These are phyloP conservation scores for Fusarium sp. DNA, from an alignment of 2,329 filamentous ascomycete genomes.

Conservation along the genomic window DNA sequence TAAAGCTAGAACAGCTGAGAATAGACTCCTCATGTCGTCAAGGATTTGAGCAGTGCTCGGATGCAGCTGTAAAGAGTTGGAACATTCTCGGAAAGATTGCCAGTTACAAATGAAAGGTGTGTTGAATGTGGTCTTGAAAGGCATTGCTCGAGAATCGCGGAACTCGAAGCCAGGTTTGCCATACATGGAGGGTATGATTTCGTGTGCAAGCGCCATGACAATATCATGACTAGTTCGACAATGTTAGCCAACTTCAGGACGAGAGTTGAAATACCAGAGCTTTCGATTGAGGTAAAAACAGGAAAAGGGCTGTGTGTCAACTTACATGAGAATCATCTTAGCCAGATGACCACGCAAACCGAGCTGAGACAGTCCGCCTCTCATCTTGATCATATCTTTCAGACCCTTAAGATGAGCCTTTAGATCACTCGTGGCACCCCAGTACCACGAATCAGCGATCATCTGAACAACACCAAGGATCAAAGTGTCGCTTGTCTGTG, in stretches of 20 bases:
- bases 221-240: conserved; percentile 56
- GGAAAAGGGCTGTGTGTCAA: background rate
- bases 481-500: conserved; percentile 59
- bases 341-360: conserved; percentile 62
- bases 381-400: conserved; percentile 61
- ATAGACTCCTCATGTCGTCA: conserved; percentile 64
- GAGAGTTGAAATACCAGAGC: background rate
- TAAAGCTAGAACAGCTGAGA: conserved; percentile 59
- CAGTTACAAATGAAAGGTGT: conserved; percentile 61
- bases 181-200: conserved; percentile 59
- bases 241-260: conserved; percentile 27
- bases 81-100: conserved; percentile 59
- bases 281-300: background rate
- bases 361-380: conserved; percentile 61
- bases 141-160: conserved; percentile 54
- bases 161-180: conserved; percentile 59
- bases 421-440: conserved; percentile 62
- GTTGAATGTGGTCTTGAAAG: conserved; percentile 61
- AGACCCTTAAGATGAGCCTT: conserved; percentile 62
- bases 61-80: conserved; percentile 60
- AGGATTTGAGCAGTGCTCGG: conserved; percentile 62
- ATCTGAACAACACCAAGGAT: conserved; percentile 64
- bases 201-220: conserved; percentile 63
- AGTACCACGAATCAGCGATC: conserved; percentile 67
- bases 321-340: conserved; percentile 65